Conservation (phyloP, 108 stramenopile species). For the Nitzschia sp. region DNA sequence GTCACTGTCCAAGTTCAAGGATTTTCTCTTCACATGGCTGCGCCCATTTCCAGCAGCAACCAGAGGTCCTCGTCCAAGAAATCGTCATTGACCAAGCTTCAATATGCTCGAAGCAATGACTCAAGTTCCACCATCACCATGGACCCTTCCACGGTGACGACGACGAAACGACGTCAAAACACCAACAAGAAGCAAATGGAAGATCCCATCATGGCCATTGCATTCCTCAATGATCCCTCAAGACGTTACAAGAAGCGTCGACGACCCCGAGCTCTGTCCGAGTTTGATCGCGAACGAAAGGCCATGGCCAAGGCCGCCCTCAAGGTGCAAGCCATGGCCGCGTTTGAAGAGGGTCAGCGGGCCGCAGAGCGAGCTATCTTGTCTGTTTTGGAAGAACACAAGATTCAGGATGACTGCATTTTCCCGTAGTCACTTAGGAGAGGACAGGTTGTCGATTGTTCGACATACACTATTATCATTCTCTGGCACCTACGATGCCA, state of each 20-base stretch:
- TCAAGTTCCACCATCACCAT: not conserved
- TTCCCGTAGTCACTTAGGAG: not conserved
- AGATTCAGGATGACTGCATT: not conserved
- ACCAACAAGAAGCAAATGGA: not conserved
- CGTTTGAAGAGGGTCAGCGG: not conserved
- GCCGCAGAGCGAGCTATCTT: constrained; percentile 1
- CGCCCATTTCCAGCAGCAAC: not conserved
- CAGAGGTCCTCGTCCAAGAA: not conserved
- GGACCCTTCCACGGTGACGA: not conserved
- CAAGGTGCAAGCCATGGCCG: constrained; percentile 7
- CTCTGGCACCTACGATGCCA: too few relatives aligned
- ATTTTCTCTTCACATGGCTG: not conserved
- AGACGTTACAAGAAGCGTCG: not conserved
- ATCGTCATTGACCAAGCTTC: not conserved
- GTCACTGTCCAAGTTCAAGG: not conserved
- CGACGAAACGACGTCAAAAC: too few relatives aligned
- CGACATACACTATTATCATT: too few relatives aligned
- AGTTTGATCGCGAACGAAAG: not conserved
- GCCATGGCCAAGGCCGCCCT: not conserved
- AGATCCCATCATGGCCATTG: constrained; percentile 2
- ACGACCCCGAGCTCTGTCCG: not conserved
- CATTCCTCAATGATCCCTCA: constrained; percentile 8
- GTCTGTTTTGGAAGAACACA: constrained; percentile 2
- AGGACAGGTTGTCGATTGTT: not conserved
- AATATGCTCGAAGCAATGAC: not conserved